Conservation (phyloP, 257 asterid genomes). For the Solanum sejunctum region DNA sequence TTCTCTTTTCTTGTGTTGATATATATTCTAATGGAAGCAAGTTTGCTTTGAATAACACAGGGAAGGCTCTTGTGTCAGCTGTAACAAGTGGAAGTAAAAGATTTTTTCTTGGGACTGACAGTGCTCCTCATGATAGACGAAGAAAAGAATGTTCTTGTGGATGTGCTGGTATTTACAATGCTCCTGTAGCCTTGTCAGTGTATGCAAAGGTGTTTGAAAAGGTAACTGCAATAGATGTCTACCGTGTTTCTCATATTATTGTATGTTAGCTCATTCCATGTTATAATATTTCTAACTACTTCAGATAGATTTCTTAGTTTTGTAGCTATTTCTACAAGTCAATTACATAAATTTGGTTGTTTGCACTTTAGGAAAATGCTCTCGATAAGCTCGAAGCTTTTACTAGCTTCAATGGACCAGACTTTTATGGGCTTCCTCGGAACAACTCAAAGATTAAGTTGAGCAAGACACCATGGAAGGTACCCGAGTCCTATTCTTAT, state of each 20-base stretch:
- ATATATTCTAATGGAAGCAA: background rate
- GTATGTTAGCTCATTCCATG: background rate
- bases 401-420: constrained; percentile 92
- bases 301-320: background rate
- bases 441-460: constrained; percentile 52
- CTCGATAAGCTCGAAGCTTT: constrained; percentile 85
- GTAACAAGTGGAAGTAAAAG: constrained; percentile 79
- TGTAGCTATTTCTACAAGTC: background rate
- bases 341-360: background rate
- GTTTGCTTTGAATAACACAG: constrained; percentile 16
- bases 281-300: background rate
- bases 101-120: constrained; percentile 82
- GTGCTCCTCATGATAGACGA: constrained; percentile 86
- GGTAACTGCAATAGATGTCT: constrained; percentile 22
- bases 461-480: constrained; percentile 67
- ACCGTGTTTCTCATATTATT: background rate
- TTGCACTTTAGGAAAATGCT: constrained; percentile 50
- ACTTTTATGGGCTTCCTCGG: constrained; percentile 79
- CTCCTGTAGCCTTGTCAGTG: constrained; percentile 85
- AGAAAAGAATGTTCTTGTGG: constrained; percentile 75
- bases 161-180: constrained; percentile 88
- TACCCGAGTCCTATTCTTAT: constrained; percentile 54
- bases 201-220: constrained; percentile 90
- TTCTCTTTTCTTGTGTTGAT: background rate
- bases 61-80: constrained; percentile 76